Conservation (phyloP, 2,329 filamentous ascomycete species). For the Ophiostoma populinum region DNA sequence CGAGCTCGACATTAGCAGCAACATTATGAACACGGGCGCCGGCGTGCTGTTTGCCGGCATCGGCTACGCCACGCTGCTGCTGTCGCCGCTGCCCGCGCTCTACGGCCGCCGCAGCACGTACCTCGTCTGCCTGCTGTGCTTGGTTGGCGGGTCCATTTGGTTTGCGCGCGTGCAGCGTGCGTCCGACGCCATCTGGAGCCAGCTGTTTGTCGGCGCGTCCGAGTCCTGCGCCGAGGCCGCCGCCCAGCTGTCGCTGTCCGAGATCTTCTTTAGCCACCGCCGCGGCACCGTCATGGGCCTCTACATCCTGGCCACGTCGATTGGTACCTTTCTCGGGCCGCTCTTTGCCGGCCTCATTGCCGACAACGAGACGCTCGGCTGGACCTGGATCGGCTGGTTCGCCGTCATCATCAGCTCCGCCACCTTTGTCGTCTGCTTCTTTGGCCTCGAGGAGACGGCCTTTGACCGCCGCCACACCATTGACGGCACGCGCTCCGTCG, state of each 20-base stretch:
- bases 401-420: conserved; percentile 33
- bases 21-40: conserved; percentile 28
- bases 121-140: conserved; percentile 13
- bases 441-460: conserved; percentile 44
- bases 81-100: conserved; percentile 27
- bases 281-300: conserved; percentile 22
- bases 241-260: conserved; percentile 21
- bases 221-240: conserved; percentile 29
- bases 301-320: conserved; percentile 26
- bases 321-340: conserved; percentile 27
- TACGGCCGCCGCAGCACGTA: conserved; percentile 19
- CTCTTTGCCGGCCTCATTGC: conserved; percentile 32
- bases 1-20: conserved; percentile 21
- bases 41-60: conserved; percentile 27
- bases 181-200: conserved; percentile 18
- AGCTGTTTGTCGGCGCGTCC: conserved; percentile 25
- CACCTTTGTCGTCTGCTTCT: conserved; percentile 34
- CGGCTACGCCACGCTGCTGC: conserved; percentile 26
- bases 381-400: conserved; percentile 34
- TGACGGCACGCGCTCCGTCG: no score
- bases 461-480: no score
- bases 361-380: conserved; percentile 27
- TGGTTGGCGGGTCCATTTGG: conserved; percentile 18
- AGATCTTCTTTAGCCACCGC: conserved; percentile 14
- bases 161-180: conserved; percentile 5